Evolutionary conservation across 2,329 filamentous ascomycete genomes (phyloP).

Genomic region (Venturia oleaginea): DNA sequence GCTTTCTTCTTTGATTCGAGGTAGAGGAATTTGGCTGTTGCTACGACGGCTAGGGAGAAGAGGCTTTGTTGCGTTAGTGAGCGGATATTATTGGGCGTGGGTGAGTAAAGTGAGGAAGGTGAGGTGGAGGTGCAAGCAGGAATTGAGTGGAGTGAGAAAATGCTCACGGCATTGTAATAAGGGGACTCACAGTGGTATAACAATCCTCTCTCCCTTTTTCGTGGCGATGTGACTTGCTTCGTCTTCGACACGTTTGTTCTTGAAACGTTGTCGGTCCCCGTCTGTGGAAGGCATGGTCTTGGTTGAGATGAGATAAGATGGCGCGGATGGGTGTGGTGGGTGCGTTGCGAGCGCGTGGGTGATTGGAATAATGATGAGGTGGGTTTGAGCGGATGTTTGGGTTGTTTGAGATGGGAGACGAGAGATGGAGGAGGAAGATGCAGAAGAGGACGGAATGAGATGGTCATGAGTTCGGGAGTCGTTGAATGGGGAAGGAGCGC

Average conservation of each 20-base stretch:
- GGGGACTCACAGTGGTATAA: not conserved
- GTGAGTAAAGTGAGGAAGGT: not conserved
- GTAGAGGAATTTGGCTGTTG: conserved; percentile 1
- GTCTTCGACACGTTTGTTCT: conserved; percentile 1
- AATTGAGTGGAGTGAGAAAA: not conserved
- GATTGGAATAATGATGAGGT: not conserved
- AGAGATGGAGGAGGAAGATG: not conserved
- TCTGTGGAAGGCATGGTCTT: not conserved
- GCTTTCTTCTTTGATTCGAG: not conserved
- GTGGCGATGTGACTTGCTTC: not conserved
- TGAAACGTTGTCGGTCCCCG: not conserved
- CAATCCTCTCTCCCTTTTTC: not conserved
- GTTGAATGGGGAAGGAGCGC: not conserved
- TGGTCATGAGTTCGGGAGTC: not conserved
- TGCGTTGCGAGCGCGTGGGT: not conserved
- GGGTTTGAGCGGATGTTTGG: not conserved
- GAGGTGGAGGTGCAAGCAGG: not conserved
- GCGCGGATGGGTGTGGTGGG: not conserved
- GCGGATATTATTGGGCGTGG: not conserved
- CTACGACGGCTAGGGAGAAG: conserved; percentile 4
- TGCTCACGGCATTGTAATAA: not conserved
- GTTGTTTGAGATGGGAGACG: not conserved
- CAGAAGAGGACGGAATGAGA: not conserved
- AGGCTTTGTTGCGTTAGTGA: not conserved
- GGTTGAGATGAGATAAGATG: not conserved